These are phyloP conservation scores for Podospora sp. DNA, from an alignment of 495 filamentous ascomycete genomes.

Conservation along the genomic window DNA sequence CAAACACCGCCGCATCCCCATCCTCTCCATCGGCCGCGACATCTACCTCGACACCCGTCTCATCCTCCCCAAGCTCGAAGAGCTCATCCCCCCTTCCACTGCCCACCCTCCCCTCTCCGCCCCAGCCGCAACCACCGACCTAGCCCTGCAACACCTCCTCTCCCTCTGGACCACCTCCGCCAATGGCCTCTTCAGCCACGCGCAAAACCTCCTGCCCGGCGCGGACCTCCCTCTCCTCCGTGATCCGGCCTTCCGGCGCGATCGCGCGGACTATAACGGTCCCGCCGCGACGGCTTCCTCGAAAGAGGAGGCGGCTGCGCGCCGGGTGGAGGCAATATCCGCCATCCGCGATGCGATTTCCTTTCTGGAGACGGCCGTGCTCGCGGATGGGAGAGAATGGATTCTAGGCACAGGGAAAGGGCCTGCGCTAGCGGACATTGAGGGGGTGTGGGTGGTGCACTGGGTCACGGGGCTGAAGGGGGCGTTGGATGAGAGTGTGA, in stretches of 20 bases:
- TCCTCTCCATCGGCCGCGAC: conserved; percentile 59
- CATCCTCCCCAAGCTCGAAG: conserved; percentile 62
- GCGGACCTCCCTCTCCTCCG: conserved; percentile 49
- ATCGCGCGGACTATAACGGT: conserved; percentile 50
- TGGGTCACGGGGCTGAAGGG: conserved; percentile 57
- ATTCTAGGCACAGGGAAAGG: conserved; percentile 44
- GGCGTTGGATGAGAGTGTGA: conserved; percentile 45
- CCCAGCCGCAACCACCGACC: conserved; percentile 8
- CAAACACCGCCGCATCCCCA: conserved; percentile 65
- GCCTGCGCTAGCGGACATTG: conserved; percentile 60
- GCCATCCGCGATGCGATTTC: conserved; percentile 46
- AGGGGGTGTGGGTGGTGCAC: conserved; percentile 62
- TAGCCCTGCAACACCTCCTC: conserved; percentile 27
- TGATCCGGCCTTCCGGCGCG: conserved; percentile 54
- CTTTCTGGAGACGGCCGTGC: conserved; percentile 54
- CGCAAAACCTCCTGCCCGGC: conserved; percentile 49
- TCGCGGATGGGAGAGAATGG: conserved; percentile 62
- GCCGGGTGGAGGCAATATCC: conserved; percentile 49
- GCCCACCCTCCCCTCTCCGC: conserved; percentile 2
- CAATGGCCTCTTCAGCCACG: conserved; percentile 51
- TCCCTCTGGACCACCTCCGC: conserved; percentile 36
- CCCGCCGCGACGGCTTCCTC: neutral
- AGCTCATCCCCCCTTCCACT: conserved; percentile 7
- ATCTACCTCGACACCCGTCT: conserved; percentile 62
- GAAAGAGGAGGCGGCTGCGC: conserved; percentile 28